A percentile compares a stretch with the other conserved stretches of the same genome.
These are phyloP conservation scores for Acanthamoeba divionensis DNA, from an alignment of 208 protist genomes.

Conservation along the genomic window DNA sequence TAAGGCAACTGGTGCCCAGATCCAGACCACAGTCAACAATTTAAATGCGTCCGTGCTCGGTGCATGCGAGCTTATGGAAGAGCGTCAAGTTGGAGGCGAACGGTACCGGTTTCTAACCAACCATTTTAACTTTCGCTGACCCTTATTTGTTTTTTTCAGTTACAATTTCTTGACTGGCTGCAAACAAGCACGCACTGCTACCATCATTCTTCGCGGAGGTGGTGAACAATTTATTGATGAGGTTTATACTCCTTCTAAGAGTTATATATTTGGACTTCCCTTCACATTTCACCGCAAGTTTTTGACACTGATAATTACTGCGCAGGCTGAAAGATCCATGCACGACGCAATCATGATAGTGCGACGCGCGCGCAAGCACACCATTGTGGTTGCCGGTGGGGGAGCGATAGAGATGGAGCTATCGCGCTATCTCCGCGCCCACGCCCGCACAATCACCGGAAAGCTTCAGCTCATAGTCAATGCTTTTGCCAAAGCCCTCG, in stretches of 20 bases:
- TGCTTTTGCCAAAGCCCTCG: slow-evolving; percentile 98
- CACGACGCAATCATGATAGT: slow-evolving; percentile 99
- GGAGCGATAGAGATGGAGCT: slow-evolving; percentile 99
- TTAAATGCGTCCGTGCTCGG: slow-evolving; percentile 93
- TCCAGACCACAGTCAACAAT: slow-evolving; percentile 97
- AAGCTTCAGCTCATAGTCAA: slow-evolving; percentile 98
- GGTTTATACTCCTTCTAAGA: background rate
- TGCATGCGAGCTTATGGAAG: slow-evolving; percentile 96
- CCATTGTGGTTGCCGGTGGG: slow-evolving; percentile 97
- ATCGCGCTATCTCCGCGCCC: slow-evolving; percentile 93
- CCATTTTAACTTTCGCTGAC: too few relatives aligned
- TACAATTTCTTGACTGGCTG: slow-evolving; percentile 99
- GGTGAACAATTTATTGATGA: slow-evolving; percentile 99
- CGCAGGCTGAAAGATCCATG: slow-evolving; percentile 98
- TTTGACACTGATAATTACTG: too few relatives aligned
- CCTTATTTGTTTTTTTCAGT: background rate
- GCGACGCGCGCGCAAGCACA: slow-evolving; percentile 93
- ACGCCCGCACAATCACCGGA: slow-evolving; percentile 94
- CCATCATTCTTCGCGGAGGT: slow-evolving; percentile 81
- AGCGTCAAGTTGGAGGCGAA: slow-evolving; percentile 96
- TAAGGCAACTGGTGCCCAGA: slow-evolving; percentile 93
- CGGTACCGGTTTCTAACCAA: slow-evolving; percentile 62
- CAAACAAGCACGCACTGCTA: slow-evolving; percentile 66
- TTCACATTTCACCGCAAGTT: too few relatives aligned
- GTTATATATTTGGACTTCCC: slow-evolving; percentile 70